Conservation (phyloP, 1,284 basidiomycete species). For the Malassezia slooffiae region DNA sequence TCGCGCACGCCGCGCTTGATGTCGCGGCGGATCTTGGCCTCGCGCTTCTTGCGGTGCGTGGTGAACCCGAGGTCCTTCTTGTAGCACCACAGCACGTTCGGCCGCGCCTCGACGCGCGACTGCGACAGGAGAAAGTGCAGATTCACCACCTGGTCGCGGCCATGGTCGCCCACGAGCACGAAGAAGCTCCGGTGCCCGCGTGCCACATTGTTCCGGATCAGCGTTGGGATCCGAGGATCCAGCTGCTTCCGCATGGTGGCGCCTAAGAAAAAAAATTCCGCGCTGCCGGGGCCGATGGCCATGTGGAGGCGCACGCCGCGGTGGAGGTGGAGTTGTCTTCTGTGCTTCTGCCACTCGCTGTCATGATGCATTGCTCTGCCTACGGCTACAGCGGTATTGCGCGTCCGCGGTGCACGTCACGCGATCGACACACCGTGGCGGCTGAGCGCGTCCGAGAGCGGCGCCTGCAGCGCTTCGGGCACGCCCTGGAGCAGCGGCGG, state of each 20-base stretch:
- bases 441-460: constrained; percentile 8
- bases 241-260: constrained; percentile 40
- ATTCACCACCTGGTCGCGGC: constrained; percentile 90
- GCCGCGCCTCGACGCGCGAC: constrained; percentile 31
- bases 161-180: constrained; percentile 89
- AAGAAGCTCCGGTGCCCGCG: constrained; percentile 85
- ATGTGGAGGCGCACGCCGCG: no score
- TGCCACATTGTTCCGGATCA: constrained; percentile 79
- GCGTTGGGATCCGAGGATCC: constrained; percentile 79
- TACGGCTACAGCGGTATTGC: no score
- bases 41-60: constrained; percentile 80
- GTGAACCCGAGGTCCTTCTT: constrained; percentile 44
- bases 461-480: background rate
- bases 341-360: no score
- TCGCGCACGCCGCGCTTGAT: constrained; percentile 75
- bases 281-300: no score
- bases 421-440: constrained; percentile 1
- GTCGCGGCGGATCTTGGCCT: constrained; percentile 45
- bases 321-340: no score
- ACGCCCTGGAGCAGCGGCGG: constrained; percentile 1
- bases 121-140: constrained; percentile 65
- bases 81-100: constrained; percentile 41
- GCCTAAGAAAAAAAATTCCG: background rate
- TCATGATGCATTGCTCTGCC: no score
- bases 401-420: no score